Evolutionary conservation across 148 eudicot species (phyloP).

Genomic region (Vaccinium macrocarpon): DNA sequence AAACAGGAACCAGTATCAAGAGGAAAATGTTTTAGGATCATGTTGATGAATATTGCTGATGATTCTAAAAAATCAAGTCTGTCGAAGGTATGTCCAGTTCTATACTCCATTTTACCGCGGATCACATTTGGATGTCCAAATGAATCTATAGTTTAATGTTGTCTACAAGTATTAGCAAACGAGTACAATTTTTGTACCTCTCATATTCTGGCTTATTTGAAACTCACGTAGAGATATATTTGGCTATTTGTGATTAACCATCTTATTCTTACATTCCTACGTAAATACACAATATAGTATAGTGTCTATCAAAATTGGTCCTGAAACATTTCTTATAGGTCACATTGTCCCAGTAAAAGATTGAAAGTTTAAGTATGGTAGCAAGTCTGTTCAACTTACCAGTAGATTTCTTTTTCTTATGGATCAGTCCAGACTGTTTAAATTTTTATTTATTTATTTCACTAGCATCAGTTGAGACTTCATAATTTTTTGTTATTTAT

Average conservation of each 20-base stretch:
- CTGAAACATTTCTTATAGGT: not conserved
- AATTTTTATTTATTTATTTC: not conserved
- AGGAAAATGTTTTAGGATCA: conserved; percentile 37
- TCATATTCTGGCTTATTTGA: not conserved
- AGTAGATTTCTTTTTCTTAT: not conserved
- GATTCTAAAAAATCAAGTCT: conserved; percentile 60
- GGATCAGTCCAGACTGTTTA: not conserved
- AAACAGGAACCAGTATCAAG: conserved; percentile 20
- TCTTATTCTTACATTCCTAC: not conserved
- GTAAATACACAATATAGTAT: not conserved
- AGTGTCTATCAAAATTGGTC: not conserved
- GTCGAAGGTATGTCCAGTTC: conserved; percentile 52
- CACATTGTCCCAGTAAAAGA: not conserved
- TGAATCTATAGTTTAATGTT: not conserved
- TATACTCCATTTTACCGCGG: not conserved
- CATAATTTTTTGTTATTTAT: not conserved
- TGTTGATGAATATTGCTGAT: conserved; percentile 90
- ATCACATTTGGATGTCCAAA: not conserved
- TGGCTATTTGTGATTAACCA: not conserved
- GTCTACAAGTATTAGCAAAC: not conserved
- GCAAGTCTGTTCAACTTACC: not conserved
- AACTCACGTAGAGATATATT: not conserved
- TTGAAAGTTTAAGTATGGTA: too few relatives aligned
- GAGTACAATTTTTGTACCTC: not conserved
- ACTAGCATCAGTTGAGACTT: not conserved